Evolutionary conservation across 164 flowering plant genomes (phyloP), one percentile per base, ranked within the genome.

Genomic region (Akebia trifoliata): DNA sequence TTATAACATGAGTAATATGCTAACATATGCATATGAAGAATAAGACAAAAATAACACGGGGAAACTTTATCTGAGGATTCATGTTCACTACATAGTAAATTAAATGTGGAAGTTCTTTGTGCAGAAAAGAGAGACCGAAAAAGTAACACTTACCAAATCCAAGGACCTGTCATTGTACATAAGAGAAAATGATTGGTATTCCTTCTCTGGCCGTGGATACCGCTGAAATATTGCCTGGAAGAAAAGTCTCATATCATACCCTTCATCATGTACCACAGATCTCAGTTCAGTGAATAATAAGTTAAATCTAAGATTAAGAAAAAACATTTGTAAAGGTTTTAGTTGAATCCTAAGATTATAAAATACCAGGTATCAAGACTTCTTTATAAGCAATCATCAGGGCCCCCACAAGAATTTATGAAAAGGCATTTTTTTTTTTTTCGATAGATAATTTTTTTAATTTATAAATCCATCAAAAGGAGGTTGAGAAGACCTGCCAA

Each of bases 171-270:
- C 96, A 60, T 32, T 71, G 61, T 70, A 80, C 34, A 91, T 75
- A 31, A 91, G 87, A 48, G 97, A 91, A 77, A 91, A 91, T 21
- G 97, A 90, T 61, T 90, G 97, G 68, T 87, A 87, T 63, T 90
- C 97, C 74, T 85, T 90, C 65, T 90, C 93, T 25, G 94, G 97
- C 36, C 87, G 83, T 43, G 97, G 97, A 72, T 87, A 82, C 53
- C 91, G 83, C 71, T 83, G 89, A 73, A 91, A 91, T 68, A 78
- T 84, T 62, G 90, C 81, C 97, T 91, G 92, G 58, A 78, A 66
- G 39, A 54, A 8, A 56, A 53, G 53, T 7, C 18, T 36, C 8
- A 60, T 53, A 36, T 51, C 25, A 48, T 52, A 6, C 12, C 35
- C 18, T 21, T 30, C 17, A 42, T 56, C 44, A 59, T 18, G 8